A percentile compares a stretch with the other conserved stretches of the same genome.
Evolutionary conservation across 441 rosid genomes (phyloP).

Genomic region (Corymbia calophylla): DNA sequence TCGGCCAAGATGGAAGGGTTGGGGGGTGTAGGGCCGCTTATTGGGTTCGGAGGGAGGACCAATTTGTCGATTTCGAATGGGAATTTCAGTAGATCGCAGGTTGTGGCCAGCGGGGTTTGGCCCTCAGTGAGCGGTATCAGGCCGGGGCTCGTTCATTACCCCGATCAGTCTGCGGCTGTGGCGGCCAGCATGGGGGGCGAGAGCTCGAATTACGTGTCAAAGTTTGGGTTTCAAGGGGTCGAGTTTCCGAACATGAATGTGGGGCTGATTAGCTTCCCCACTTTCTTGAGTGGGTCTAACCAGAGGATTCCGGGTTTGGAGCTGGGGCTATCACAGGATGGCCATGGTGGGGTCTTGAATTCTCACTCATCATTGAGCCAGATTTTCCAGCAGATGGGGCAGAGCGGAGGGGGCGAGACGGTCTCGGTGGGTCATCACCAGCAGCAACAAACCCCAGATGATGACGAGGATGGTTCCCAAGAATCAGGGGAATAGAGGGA

Average conservation of each 20-base stretch:
- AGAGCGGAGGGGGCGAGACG: background rate
- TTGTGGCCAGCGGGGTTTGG: slow-evolving; percentile 7
- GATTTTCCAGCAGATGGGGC: slow-evolving; percentile 26
- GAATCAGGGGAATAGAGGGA: slow-evolving; percentile 24
- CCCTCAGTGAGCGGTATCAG: slow-evolving; percentile 17
- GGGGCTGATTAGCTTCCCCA: slow-evolving; percentile 32
- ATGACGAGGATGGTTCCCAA: slow-evolving; percentile 29
- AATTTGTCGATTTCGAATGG: background rate
- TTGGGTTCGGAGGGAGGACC: slow-evolving; percentile 7
- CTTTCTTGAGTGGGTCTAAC: slow-evolving; percentile 21
- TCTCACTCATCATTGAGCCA: slow-evolving; percentile 24
- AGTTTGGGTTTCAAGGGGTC: slow-evolving; percentile 26
- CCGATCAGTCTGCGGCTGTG: slow-evolving; percentile 10
- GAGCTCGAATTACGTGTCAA: slow-evolving; percentile 9
- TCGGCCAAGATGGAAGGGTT: slow-evolving; percentile 14
- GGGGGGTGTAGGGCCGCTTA: slow-evolving; percentile 1
- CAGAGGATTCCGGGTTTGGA: slow-evolving; percentile 31
- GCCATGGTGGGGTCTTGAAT: slow-evolving; percentile 22
- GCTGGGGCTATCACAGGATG: slow-evolving; percentile 40
- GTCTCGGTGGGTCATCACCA: slow-evolving; percentile 6
- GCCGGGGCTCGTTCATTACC: slow-evolving; percentile 22
- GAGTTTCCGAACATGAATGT: slow-evolving; percentile 31
- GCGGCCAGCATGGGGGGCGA: slow-evolving; percentile 15
- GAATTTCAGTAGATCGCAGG: background rate
- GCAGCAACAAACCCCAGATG: slow-evolving; percentile 12